A percentile compares a stretch with the other conserved stretches of the same genome.
Conservation (phyloP, 2,329 filamentous ascomycete genomes). For the Sclerotinia sclerotiorum region DNA sequence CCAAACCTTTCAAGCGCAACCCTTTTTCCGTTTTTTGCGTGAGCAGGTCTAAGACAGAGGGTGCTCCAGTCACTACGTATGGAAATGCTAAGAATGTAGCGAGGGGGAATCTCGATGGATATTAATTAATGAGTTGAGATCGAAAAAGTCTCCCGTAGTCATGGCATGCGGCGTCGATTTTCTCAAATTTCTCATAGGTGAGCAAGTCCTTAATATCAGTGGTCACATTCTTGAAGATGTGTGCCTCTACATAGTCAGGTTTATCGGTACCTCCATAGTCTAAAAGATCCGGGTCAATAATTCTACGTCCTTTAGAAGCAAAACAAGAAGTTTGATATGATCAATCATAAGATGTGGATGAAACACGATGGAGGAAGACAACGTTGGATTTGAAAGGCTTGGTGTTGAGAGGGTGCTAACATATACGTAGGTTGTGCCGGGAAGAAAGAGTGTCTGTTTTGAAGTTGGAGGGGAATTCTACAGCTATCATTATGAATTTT, state of each 20-base stretch:
- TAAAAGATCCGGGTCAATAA: constrained; percentile 46
- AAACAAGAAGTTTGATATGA: constrained; percentile 31
- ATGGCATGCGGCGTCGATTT: constrained; percentile 25
- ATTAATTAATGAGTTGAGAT: background rate
- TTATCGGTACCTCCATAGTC: constrained; percentile 43
- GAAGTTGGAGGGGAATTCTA: background rate
- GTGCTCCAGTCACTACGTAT: background rate
- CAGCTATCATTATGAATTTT: background rate
- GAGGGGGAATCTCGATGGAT: background rate
- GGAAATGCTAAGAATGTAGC: background rate
- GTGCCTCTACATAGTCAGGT: constrained; percentile 36
- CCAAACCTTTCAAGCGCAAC: too few species aligned
- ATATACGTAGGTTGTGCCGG: constrained; percentile 35
- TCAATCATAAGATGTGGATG: constrained; percentile 48
- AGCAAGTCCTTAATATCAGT: constrained; percentile 41
- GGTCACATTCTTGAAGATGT: constrained; percentile 40
- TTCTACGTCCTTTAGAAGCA: too few species aligned
- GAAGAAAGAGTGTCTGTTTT: background rate
- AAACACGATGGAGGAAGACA: constrained; percentile 50
- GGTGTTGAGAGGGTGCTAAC: constrained; percentile 36
- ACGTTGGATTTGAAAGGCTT: constrained; percentile 41
- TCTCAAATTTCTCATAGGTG: constrained; percentile 28
- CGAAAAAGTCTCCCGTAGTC: constrained; percentile 19
- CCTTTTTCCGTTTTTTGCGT: background rate
- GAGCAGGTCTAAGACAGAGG: background rate